These are phyloP conservation scores for Mrakia blollopis DNA, from an alignment of 768 basidiomycete species.

Conservation along the genomic window DNA sequence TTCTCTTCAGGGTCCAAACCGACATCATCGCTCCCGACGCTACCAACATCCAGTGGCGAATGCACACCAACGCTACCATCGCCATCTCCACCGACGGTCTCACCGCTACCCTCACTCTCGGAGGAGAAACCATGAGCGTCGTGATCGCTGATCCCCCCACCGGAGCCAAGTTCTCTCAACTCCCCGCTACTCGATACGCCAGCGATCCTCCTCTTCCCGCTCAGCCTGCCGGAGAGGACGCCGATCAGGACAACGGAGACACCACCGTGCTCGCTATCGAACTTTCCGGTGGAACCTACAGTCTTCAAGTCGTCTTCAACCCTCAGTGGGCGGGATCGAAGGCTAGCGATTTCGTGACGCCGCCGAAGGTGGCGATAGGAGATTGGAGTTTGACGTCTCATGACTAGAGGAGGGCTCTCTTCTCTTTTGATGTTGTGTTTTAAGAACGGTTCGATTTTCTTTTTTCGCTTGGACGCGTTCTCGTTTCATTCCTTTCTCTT, in stretches of 20 bases:
- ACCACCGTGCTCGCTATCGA: constrained; percentile 75
- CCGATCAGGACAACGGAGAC: constrained; percentile 65
- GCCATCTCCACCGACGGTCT: constrained; percentile 52
- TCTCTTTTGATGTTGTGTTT: no score
- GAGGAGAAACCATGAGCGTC: constrained; percentile 61
- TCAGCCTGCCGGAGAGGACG: constrained; percentile 30
- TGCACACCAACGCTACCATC: constrained; percentile 79
- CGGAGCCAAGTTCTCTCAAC: constrained; percentile 57
- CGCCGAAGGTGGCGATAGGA: constrained; percentile 59
- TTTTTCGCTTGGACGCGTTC: no score
- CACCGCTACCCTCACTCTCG: constrained; percentile 70
- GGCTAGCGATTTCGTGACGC: constrained; percentile 57
- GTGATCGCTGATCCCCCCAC: constrained; percentile 61
- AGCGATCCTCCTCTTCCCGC: constrained; percentile 63
- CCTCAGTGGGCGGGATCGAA: constrained; percentile 69
- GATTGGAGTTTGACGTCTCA: constrained; percentile 78
- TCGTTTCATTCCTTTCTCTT: no score
- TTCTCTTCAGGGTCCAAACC: constrained; percentile 59
- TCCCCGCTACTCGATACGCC: constrained; percentile 53
- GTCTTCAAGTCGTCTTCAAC: constrained; percentile 78
- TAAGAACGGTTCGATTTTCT: no score
- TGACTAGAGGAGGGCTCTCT: constrained; percentile 35
- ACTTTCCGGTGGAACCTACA: constrained; percentile 63
- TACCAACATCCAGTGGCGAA: constrained; percentile 65
- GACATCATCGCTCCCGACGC: constrained; percentile 61